Base-by-base conservation (phyloP, 306 rosid species). In the Trifolium dubium region DNA sequence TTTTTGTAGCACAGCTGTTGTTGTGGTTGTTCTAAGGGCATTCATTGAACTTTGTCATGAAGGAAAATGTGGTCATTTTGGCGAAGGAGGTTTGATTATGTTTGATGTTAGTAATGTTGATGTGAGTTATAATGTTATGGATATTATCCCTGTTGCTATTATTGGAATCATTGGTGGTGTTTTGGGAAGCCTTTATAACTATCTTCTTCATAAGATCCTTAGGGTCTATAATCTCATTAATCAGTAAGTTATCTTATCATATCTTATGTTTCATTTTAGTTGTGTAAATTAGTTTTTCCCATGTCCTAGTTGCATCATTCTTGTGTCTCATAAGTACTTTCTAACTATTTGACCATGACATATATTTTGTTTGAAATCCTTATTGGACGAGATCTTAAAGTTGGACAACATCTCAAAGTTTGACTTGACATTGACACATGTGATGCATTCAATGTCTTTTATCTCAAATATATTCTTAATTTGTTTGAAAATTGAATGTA, bases 1-100 rank as follows among this genome's bases (percentile, higher is more conserved):
- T 0, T 44, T 44, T 44, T 44, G 50, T 44, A 44, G 50, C 15
- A 44, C 50, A 44, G 50, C 50, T 44, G 50, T 44, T 44, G 50
- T 44, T 44, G 50, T 44, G 50, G 50, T 44, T 12, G 50, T 44
- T 44, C 50, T 44, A 44, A 44, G 50, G 0, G 50, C 50, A 44
- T 44, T 44, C 50, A 44, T 44, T 44, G 50, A 44, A 44, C 50
- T 44, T 44, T 44, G 50, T 44, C 50, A 44, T 44, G 50, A 44
- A 12, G 15, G 50, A 14, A 44, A 44, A 44, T 44, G 50, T 44
- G 50, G 50, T 44, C 50, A 11, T 44, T 93, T 93, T 60, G 98
- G 98, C 18, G 67, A 69, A 74, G 98, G 97, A 56, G 98, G 98
- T 29, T 83, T 93, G 10, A 79, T 91, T 66, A 91, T 93, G 90